Evolutionary conservation across 345 rosid genomes (phyloP).

Genomic region (Aquilaria malaccensis): DNA sequence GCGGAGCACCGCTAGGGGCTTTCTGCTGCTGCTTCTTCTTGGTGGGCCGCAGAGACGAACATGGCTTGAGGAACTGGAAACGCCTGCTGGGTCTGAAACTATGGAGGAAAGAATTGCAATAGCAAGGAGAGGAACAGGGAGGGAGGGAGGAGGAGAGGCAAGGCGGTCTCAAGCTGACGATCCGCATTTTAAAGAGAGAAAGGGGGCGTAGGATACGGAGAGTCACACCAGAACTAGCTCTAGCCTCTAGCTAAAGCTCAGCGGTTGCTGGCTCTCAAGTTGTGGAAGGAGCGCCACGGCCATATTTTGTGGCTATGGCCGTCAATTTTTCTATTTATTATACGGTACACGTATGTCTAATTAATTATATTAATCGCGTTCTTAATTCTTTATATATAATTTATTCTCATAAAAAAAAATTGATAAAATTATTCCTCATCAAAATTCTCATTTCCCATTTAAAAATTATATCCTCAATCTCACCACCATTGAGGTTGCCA

Average conservation of each 20-base stretch:
- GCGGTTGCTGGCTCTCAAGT: neutral
- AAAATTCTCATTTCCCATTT: no score
- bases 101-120: slow-evolving; percentile 25
- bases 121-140: slow-evolving; percentile 13
- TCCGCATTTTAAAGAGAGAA: slow-evolving; percentile 23
- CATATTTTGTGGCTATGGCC: neutral
- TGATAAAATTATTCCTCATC: no score
- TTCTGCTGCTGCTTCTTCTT: slow-evolving; percentile 56
- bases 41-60: slow-evolving; percentile 67
- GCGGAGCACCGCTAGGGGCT: slow-evolving; percentile 37
- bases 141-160: slow-evolving; percentile 17
- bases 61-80: slow-evolving; percentile 62
- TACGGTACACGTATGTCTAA: no score
- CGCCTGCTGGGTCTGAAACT: slow-evolving; percentile 57
- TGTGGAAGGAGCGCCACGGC: slow-evolving; percentile 14
- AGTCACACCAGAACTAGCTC: neutral
- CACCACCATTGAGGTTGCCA: no score
- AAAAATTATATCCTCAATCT: no score
- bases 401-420: no score
- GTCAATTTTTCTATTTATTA: neutral
- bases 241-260: neutral
- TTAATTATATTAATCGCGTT: no score
- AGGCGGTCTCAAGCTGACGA: slow-evolving; percentile 21
- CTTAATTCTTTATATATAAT: no score
- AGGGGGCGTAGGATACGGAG: slow-evolving; percentile 1